These are phyloP conservation scores for Paxillus involutus DNA, from an alignment of 768 basidiomycete genomes.

Conservation along the genomic window DNA sequence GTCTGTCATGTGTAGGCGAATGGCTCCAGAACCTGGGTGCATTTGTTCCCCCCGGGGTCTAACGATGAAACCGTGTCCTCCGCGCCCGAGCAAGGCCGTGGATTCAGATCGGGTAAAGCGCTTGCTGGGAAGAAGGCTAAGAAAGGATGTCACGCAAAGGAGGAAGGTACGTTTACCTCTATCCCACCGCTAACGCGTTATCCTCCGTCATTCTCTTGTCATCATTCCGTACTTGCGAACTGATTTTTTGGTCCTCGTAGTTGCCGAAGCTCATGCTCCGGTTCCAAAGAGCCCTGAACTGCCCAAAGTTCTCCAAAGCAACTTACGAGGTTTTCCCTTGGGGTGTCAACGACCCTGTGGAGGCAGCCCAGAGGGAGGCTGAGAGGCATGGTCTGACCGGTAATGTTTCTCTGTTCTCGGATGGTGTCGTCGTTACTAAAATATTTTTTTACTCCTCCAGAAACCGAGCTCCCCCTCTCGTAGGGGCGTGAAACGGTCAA, in stretches of 20 bases:
- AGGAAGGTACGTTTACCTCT: not conserved
- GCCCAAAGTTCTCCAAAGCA: conserved; percentile 32
- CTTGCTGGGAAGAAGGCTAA: conserved; percentile 8
- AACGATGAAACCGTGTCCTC: too few species aligned
- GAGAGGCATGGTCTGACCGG: too few species aligned
- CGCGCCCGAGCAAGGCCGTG: too few species aligned
- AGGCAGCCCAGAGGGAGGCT: too few species aligned
- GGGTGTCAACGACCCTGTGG: conserved; percentile 43
- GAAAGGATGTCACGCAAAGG: conserved; percentile 16
- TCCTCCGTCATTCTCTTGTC: too few species aligned
- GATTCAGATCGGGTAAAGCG: conserved; percentile 12
- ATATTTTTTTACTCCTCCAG: not conserved
- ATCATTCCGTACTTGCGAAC: too few species aligned
- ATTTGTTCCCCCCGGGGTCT: too few species aligned
- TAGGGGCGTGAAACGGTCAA: too few species aligned
- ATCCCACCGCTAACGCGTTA: too few species aligned
- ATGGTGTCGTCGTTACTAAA: too few species aligned
- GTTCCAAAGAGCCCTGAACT: conserved; percentile 8
- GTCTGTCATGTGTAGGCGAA: not conserved
- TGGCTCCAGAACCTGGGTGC: conserved; percentile 18
- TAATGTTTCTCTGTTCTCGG: too few species aligned
- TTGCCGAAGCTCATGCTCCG: conserved; percentile 8
- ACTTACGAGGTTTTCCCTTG: conserved; percentile 73
- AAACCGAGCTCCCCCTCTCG: too few species aligned
- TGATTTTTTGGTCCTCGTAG: not conserved